Percentiles rank a stretch among this genome's conserved stretches.
phyloP scores from a whole-genome alignment of 2,329 filamentous ascomycete species.

The Calonectria henricotiae region DNA sequence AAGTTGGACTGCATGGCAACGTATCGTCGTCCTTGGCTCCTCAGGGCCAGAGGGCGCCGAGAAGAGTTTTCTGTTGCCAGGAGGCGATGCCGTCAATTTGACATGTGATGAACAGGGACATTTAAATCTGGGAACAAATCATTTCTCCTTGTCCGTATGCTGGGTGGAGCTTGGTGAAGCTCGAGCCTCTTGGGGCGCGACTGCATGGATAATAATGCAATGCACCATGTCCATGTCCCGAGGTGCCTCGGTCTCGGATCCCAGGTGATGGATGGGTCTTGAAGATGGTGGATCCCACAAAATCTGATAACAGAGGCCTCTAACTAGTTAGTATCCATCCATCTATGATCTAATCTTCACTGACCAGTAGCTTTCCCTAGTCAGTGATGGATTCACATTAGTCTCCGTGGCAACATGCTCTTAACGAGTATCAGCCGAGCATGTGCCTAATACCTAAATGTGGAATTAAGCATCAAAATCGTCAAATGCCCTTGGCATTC shows the following conservation, averaged over 20 bases:
- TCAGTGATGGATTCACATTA: no score
- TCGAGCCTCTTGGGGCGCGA: neutral
- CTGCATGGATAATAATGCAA: neutral
- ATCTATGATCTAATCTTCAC: neutral
- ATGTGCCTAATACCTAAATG: no score
- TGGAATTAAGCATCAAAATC: no score
- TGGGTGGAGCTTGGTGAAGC: conserved; percentile 1
- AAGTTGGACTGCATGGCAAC: no score
- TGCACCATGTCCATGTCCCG: neutral
- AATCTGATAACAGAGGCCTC: no score
- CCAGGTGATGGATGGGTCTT: no score
- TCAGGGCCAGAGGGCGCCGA: neutral
- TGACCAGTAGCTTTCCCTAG: no score
- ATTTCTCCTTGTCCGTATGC: neutral
- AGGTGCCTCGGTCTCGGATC: neutral
- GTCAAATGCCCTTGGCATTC: no score
- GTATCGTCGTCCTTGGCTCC: neutral
- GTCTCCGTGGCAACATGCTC: no score
- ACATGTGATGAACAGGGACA: conserved; percentile 3
- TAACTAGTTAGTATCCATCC: neutral
- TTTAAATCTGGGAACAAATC: neutral
- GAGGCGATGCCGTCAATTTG: neutral
- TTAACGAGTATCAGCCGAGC: no score
- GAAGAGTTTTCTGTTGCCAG: neutral
- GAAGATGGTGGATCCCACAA: no score